Conservation (phyloP, 2,329 filamentous ascomycete genomes). For the Nothophaeocryptopus gaeumannii region DNA sequence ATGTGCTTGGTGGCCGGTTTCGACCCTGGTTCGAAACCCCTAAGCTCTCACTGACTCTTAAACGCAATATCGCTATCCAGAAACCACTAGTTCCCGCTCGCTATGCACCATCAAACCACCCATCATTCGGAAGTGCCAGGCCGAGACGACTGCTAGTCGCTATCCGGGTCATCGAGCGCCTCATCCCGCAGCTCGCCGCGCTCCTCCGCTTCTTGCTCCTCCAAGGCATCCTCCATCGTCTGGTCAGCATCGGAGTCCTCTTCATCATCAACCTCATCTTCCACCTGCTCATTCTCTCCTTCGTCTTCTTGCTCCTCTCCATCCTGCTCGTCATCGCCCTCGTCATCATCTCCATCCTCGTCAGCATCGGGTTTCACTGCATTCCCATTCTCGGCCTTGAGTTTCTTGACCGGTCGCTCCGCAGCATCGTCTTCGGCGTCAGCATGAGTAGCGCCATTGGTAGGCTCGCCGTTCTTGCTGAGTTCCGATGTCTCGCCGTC, state of each 20-base stretch:
- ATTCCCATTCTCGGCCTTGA: constrained; percentile 42
- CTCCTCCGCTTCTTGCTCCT: constrained; percentile 56
- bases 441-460: constrained; percentile 26
- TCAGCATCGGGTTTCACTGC: constrained; percentile 43
- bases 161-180: constrained; percentile 36
- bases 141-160: constrained; percentile 22
- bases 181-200: constrained; percentile 47
- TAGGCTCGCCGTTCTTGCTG: constrained; percentile 16
- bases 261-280: constrained; percentile 51
- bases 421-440: constrained; percentile 40
- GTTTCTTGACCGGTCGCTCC: constrained; percentile 52
- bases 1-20: no score
- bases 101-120: no score
- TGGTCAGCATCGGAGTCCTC: constrained; percentile 48
- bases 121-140: no score
- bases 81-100: no score
- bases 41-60: no score
- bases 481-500: constrained; percentile 13
- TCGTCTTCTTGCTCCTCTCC: constrained; percentile 53
- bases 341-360: constrained; percentile 48
- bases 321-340: constrained; percentile 54
- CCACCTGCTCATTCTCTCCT: constrained; percentile 36
- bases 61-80: no score
- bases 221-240: constrained; percentile 28
- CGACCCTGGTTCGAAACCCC: no score